Base-by-base conservation (phyloP, 257 asterid species). In the Vinca minor region DNA sequence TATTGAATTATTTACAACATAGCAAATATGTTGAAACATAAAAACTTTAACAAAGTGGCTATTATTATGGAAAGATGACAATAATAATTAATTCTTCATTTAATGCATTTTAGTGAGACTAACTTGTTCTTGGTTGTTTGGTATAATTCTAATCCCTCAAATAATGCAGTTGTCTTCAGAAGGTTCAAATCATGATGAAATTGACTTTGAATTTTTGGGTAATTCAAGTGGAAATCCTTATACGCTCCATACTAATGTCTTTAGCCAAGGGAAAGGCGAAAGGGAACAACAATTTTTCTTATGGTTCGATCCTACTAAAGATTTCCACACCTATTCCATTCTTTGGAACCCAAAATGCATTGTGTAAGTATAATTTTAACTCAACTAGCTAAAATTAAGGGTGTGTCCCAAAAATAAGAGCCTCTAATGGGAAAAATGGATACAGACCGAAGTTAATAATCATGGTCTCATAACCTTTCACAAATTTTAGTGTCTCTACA, bases 301-400 rank as follows among this genome's bases (percentile, higher is more conserved):
- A 12, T 87, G 97, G 97, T 90, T 90, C 66, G 97, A 87, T 66
- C 97, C 97, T 2, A 90, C 95, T 15, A 48, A 72, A 69, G 97
- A 87, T 76, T 90, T 80, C 52, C 97, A 90, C 42, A 87, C 95
- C 0, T 90, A 90, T 48, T 46, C 97, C 63, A 82, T 90, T 69
- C 85, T 85, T 3, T 90, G 97, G 97, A 90, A 87, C 66, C 85
- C 88, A 36, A 83, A 81, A 71, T 31, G 68, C 79, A 86, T 90
- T 0, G 71, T 85, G 93, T 85, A 80, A 83, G 95, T 77, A 34
- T 4, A 12, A 41, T 23, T n/a, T 50, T 15, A 1, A 21, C 8
- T 0, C 17, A 44, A n/a, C 1, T 26, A n/a, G 17, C 31, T 21
- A 21, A 5, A 23, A 49, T 12, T 28, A n/a, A n/a, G n/a, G n/a